Evolutionary conservation across 177 flowering plant species (phyloP).

Genomic region (Vitis hybrid): DNA sequence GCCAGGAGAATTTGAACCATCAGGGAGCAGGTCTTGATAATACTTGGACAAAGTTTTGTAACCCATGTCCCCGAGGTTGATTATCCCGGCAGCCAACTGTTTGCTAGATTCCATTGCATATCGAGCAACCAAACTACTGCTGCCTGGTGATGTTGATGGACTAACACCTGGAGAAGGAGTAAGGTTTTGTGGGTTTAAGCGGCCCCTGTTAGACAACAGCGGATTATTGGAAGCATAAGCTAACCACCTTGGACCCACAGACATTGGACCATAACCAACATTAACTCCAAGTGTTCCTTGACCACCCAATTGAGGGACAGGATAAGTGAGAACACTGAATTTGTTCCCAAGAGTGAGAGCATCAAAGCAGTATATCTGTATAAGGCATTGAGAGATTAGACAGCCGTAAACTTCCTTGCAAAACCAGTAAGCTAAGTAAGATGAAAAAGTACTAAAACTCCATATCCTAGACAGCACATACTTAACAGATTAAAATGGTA

Average conservation of each 20-base stretch:
- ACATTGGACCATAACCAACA: constrained; percentile 92
- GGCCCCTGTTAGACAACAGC: constrained; percentile 54
- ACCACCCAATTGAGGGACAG: constrained; percentile 61
- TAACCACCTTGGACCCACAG: constrained; percentile 92
- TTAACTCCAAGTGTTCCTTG: constrained; percentile 59
- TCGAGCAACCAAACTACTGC: constrained; percentile 71
- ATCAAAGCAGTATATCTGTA: constrained; percentile 90
- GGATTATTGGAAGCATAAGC: constrained; percentile 85
- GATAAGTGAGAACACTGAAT: constrained; percentile 78
- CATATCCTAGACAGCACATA: neutral
- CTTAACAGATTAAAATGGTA: neutral
- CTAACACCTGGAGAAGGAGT: constrained; percentile 77
- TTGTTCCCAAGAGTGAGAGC: constrained; percentile 74
- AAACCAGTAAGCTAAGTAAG: neutral
- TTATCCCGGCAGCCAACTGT: constrained; percentile 78
- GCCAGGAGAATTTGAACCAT: constrained; percentile 72
- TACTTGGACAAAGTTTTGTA: constrained; percentile 81
- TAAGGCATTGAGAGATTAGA: too few relatives aligned
- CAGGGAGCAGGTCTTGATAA: constrained; percentile 78
- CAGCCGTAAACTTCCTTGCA: neutral
- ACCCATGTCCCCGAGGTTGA: constrained; percentile 85
- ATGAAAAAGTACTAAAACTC: neutral
- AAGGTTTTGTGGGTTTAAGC: constrained; percentile 74
- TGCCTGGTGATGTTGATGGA: constrained; percentile 83
- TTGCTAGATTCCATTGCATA: constrained; percentile 94